Evolutionary conservation across 345 rosid species (phyloP).

Genomic region (Euphorbia tirucalli): DNA sequence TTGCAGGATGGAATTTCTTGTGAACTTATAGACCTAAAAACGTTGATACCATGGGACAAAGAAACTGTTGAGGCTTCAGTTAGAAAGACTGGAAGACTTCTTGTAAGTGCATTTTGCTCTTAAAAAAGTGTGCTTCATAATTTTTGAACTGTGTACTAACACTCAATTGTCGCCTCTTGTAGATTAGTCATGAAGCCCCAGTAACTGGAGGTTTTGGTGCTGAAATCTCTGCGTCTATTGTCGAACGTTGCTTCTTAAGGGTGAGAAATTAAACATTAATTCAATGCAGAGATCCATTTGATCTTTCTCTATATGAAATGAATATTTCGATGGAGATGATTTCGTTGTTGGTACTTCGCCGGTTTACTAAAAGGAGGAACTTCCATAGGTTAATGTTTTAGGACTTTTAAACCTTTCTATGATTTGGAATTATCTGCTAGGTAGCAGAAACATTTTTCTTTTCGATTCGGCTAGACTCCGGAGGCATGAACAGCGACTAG

Average conservation of each 20-base stretch:
- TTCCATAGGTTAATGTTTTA: not conserved
- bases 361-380: not conserved
- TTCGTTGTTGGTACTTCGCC: not conserved
- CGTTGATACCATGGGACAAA: conserved; percentile 88
- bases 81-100: conserved; percentile 78
- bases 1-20: conserved; percentile 87
- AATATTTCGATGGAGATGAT: not conserved
- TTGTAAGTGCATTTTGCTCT: conserved; percentile 42
- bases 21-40: conserved; percentile 82
- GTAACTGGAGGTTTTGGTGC: conserved; percentile 94
- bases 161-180: conserved; percentile 20
- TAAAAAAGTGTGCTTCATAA: not conserved
- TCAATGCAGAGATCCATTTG: not conserved
- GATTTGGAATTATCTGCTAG: not conserved
- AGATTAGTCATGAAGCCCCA: conserved; percentile 95
- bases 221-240: conserved; percentile 73
- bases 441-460: not conserved
- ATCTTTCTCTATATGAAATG: not conserved
- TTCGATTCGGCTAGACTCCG: no score
- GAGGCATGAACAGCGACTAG: no score
- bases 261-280: conserved; percentile 40
- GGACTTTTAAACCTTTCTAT: not conserved
- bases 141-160: no score
- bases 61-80: conserved; percentile 86
- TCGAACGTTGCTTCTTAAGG: conserved; percentile 81